Base-by-base conservation (phyloP, 1,284 basidiomycete genomes). In the Leccinum pachyderme region DNA sequence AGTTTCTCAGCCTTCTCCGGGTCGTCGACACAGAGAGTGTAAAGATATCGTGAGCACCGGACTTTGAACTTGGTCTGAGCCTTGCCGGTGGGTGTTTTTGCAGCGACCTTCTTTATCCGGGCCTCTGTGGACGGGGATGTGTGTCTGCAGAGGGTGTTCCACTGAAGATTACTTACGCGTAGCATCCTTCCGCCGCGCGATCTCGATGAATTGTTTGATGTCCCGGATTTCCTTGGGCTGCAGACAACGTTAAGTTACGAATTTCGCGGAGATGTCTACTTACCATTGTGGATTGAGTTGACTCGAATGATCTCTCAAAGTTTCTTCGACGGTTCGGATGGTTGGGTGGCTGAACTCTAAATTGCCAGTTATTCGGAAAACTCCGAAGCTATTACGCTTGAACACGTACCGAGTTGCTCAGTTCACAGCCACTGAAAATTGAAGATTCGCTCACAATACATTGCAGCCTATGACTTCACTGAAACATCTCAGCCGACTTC, bases 1-100 rank as follows among this genome's bases (percentile, higher is more conserved):
- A 99, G 87, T 84, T 98, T 99, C 75, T 97, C 94, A 48, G 97
- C 97, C 85, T 98, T 98, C 78, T 98, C 95, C 70, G 91, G 84
- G 79, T 99, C 97, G 73, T 95, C 89, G 72, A 99, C 79, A 61
- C 89, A 86, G 65, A 99, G 86, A 31, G 97, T 99, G 89, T 99
- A 99, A 63, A 99, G 90, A 81, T 96, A 98, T 72, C 91, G 85
- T 61, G 92, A 91, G 82, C 95, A 98, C 75, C 96, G 87, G 73
- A 99, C 87, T 86, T 99, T 99, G 88, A 99, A 98, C 81, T 99
- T 98, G 75, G 92, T 96, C 77, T 89, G 83, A 62, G 82, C 81
- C 80, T 91, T 93, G 72, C 82, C 87, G 58, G 82, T 84, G 58
- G 83, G 75, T 55, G 79, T 79, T 74, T 80, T 83, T 44, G 87